Conservation (phyloP, 208 protist species). For the Acanthamoeba sp. region DNA sequence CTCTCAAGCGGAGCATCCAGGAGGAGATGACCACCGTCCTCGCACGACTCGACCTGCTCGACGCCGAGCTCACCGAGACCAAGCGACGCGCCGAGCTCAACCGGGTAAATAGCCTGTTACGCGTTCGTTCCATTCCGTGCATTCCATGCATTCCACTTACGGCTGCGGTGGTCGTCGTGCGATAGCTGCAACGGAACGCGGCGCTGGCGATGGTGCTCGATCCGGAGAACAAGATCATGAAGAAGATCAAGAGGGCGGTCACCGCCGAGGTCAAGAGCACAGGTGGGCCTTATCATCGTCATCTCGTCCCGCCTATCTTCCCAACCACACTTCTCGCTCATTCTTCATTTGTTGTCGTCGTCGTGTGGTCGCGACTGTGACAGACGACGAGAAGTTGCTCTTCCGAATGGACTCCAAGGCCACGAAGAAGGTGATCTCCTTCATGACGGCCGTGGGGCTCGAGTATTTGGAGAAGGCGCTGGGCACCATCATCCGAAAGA, state of each 20-base stretch:
- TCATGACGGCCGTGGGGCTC: conserved; percentile 38
- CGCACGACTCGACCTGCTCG: background rate
- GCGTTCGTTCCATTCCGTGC: too few species aligned
- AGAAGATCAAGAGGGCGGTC: conserved; percentile 44
- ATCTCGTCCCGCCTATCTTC: too few species aligned
- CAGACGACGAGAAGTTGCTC: conserved; percentile 47
- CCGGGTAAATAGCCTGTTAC: background rate
- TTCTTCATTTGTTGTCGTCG: background rate
- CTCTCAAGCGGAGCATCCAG: conserved; percentile 41
- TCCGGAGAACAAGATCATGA: conserved; percentile 59
- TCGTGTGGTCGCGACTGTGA: background rate
- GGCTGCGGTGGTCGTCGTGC: background rate
- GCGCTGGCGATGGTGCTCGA: conserved; percentile 30
- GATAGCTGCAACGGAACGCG: background rate
- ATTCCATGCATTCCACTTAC: background rate
- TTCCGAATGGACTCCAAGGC: conserved; percentile 63
- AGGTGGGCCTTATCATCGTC: background rate
- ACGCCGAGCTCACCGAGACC: conserved; percentile 9
- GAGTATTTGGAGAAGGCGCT: conserved; percentile 44
- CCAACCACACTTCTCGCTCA: too few species aligned
- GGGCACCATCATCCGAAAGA: conserved; percentile 34
- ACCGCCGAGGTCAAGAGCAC: conserved; percentile 44
- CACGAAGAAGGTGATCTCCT: conserved; percentile 61
- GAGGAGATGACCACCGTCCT: conserved; percentile 58
- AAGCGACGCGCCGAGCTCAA: conserved; percentile 16